A percentile compares a stretch with the other conserved stretches of the same genome.
These are phyloP conservation scores for Penicillium vulpinum DNA, from an alignment of 2,329 filamentous ascomycete genomes.

Conservation along the genomic window DNA sequence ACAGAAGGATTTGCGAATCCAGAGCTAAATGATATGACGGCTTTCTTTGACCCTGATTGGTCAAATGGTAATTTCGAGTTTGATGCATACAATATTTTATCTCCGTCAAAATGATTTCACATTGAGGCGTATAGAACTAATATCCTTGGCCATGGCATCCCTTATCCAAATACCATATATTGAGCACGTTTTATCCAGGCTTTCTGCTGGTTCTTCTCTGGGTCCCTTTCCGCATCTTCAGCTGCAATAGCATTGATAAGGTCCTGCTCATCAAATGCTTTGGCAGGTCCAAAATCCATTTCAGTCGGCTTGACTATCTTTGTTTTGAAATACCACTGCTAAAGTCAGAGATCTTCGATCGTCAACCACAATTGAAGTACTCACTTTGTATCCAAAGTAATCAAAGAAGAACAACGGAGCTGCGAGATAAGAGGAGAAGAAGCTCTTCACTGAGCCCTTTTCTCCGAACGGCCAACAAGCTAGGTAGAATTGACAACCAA, in stretches of 20 bases:
- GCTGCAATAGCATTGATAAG: slow-evolving; percentile 14
- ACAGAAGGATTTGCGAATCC: slow-evolving; percentile 3
- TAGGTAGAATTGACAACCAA: slow-evolving; percentile 36
- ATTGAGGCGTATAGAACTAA: background rate
- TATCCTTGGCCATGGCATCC: background rate
- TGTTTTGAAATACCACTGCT: slow-evolving; percentile 22
- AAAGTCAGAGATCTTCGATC: background rate
- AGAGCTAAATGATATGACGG: slow-evolving; percentile 9
- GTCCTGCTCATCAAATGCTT: slow-evolving; percentile 28
- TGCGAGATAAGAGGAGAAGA: slow-evolving; percentile 36
- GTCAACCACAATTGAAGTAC: background rate
- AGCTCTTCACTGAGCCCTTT: slow-evolving; percentile 31
- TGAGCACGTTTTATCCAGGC: slow-evolving; percentile 16
- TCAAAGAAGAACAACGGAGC: slow-evolving; percentile 35
- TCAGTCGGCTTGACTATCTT: slow-evolving; percentile 24
- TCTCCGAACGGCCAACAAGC: slow-evolving; percentile 33
- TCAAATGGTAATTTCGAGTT: slow-evolving; percentile 5
- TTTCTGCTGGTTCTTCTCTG: background rate
- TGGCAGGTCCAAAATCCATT: slow-evolving; percentile 26
- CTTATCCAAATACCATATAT: slow-evolving; percentile 19
- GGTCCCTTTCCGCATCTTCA: background rate
- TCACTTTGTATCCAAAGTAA: slow-evolving; percentile 30
- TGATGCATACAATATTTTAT: slow-evolving; percentile 8
- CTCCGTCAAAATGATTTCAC: background rate
- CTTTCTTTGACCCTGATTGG: slow-evolving; percentile 15